Evolutionary conservation across 192 early-diverging fungal species (phyloP).

Genomic region (Phlyctochytrium planicorne): DNA sequence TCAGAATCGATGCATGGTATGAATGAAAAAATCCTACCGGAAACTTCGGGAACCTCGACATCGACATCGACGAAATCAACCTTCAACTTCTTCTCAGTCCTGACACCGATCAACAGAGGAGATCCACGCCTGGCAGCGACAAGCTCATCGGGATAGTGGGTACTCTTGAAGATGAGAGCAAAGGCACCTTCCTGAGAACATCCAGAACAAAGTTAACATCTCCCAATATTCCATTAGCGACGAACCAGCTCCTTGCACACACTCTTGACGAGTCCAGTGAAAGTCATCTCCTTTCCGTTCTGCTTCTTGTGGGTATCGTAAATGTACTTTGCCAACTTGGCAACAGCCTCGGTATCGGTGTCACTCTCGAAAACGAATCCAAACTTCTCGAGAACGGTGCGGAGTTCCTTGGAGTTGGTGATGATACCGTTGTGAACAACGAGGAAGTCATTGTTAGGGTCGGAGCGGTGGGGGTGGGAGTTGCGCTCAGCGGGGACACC

Average conservation of each 20-base stretch:
- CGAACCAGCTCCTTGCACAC: slow-evolving; percentile 60
- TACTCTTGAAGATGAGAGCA: slow-evolving; percentile 58
- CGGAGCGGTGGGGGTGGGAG: slow-evolving; percentile 64
- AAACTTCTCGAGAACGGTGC: slow-evolving; percentile 59
- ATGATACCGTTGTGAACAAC: slow-evolving; percentile 71
- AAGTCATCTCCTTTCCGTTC: slow-evolving; percentile 38
- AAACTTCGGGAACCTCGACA: slow-evolving; percentile 27
- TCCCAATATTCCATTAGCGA: slow-evolving; percentile 12
- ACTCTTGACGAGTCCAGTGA: slow-evolving; percentile 57
- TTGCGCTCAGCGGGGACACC: slow-evolving; percentile 58
- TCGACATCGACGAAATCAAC: slow-evolving; percentile 69
- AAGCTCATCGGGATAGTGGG: slow-evolving; percentile 60
- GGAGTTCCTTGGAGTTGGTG: slow-evolving; percentile 63
- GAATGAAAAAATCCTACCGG: not conserved
- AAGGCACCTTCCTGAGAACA: slow-evolving; percentile 68
- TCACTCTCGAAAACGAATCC: slow-evolving; percentile 83
- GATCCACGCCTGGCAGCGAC: slow-evolving; percentile 59
- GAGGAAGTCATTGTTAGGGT: slow-evolving; percentile 60
- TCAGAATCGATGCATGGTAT: not conserved
- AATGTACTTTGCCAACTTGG: slow-evolving; percentile 65
- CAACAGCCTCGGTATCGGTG: slow-evolving; percentile 65
- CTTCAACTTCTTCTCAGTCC: slow-evolving; percentile 62
- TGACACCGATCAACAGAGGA: slow-evolving; percentile 66
- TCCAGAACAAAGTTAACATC: no score
- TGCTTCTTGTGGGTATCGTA: slow-evolving; percentile 56